Conservation (phyloP, 768 basidiomycete species). For the Leccinellum rugosiceps region DNA sequence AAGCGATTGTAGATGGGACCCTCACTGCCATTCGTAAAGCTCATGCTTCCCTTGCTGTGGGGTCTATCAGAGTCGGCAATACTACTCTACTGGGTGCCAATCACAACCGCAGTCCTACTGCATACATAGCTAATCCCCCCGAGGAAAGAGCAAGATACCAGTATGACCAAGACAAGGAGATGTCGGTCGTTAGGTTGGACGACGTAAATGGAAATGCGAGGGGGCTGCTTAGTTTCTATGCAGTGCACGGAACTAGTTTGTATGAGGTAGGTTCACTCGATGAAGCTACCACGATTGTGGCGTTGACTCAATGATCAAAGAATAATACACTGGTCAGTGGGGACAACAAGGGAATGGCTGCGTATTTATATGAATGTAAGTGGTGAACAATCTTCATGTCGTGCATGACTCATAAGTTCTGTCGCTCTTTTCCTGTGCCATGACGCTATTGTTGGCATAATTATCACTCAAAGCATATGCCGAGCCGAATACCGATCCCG, state of each 20-base stretch:
- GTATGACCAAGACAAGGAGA: conserved; percentile 71
- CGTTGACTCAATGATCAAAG: conserved; percentile 32
- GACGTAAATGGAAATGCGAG: conserved; percentile 54
- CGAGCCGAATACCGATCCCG: conserved; percentile 65
- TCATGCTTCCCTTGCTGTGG: conserved; percentile 57
- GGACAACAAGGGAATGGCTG: conserved; percentile 88
- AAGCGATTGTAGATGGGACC: conserved; percentile 69
- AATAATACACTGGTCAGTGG: conserved; percentile 80
- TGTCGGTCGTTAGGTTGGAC: conserved; percentile 66
- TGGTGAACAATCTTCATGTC: not conserved
- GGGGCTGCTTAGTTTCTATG: conserved; percentile 71
- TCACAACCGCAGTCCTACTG: conserved; percentile 71
- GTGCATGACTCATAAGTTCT: not conserved
- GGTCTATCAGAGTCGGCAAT: conserved; percentile 62
- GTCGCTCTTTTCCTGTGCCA: not conserved
- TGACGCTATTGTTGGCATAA: not conserved
- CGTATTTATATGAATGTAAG: conserved; percentile 71
- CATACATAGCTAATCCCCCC: conserved; percentile 73
- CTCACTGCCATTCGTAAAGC: conserved; percentile 68
- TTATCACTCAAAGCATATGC: conserved; percentile 43
- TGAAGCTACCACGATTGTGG: not conserved
- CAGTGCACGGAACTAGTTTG: conserved; percentile 79
- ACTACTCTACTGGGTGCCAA: conserved; percentile 67
- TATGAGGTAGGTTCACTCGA: conserved; percentile 48
- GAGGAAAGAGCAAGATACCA: conserved; percentile 64